These are phyloP conservation scores for Pichia californica DNA, from an alignment of 805 yeast genomes.

Conservation along the genomic window DNA sequence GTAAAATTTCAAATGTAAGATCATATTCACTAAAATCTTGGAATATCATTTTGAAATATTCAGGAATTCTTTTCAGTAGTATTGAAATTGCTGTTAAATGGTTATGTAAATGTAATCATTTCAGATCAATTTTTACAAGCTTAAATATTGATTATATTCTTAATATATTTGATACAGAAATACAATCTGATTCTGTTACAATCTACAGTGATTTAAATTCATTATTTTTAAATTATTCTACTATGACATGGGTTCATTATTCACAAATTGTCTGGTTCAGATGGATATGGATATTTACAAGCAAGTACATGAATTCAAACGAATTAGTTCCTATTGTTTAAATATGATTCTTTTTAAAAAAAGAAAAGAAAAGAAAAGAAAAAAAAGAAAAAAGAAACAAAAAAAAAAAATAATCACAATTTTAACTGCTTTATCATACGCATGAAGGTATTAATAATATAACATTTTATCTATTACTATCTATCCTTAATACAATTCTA, in stretches of 20 bases:
- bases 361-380: not conserved
- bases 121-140: not conserved
- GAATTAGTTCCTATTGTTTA: slow-evolving; percentile 39
- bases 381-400: not conserved
- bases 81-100: slow-evolving; percentile 14
- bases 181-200: not conserved
- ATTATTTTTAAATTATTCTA: slow-evolving; percentile 42
- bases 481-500: no score
- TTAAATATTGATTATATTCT: not conserved
- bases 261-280: slow-evolving; percentile 96
- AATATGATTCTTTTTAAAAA: no score
- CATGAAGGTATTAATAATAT: no score
- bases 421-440: no score
- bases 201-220: slow-evolving; percentile 35
- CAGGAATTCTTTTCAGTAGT: slow-evolving; percentile 39
- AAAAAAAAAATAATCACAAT: no score
- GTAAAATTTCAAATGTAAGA: slow-evolving; percentile 12
- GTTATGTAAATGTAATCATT: not conserved
- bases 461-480: no score
- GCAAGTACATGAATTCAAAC: slow-evolving; percentile 74
- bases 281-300: slow-evolving; percentile 74
- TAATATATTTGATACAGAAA: not conserved
- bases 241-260: slow-evolving; percentile 77
- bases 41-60: slow-evolving; percentile 39
- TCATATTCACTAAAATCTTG: slow-evolving; percentile 29